These are phyloP conservation scores for Yamadazyma kanchanaburiensis DNA, from an alignment of 1,139 yeast species.

Conservation along the genomic window DNA sequence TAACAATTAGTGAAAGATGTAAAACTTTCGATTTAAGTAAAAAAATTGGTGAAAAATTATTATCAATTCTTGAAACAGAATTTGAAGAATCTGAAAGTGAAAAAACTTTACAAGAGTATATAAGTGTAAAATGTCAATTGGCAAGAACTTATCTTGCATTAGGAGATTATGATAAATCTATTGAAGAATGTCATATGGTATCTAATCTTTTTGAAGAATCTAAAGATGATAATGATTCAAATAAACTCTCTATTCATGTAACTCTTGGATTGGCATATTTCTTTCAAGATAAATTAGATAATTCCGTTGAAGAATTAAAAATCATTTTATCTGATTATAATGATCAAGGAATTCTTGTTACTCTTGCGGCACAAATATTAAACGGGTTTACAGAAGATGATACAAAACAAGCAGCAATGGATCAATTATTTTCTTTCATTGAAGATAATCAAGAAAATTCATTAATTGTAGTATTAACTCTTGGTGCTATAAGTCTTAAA, in stretches of 20 bases:
- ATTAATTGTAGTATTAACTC: constrained; percentile 60
- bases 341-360: constrained; percentile 59
- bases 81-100: constrained; percentile 59
- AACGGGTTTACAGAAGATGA: constrained; percentile 70
- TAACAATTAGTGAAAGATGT: constrained; percentile 67
- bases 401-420: constrained; percentile 79
- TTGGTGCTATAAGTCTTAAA: constrained; percentile 77
- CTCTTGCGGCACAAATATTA: constrained; percentile 73
- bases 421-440: constrained; percentile 62
- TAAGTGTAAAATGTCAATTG: constrained; percentile 60
- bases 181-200: constrained; percentile 59
- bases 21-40: constrained; percentile 56
- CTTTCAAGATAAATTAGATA: constrained; percentile 58
- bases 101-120: constrained; percentile 45
- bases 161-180: constrained; percentile 51
- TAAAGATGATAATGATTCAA: constrained; percentile 14
- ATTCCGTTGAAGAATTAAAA: constrained; percentile 65
- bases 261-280: constrained; percentile 69
- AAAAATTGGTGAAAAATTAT: constrained; percentile 44
- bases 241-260: constrained; percentile 56
- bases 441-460: constrained; percentile 59
- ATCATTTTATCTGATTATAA: constrained; percentile 46
- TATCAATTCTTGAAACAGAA: constrained; percentile 49
- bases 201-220: constrained; percentile 47
- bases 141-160: constrained; percentile 69